Evolutionary conservation across 768 basidiomycete genomes (phyloP), one percentile per base, ranked within the genome.

Genomic region (Hemileccinum rubropunctum): DNA sequence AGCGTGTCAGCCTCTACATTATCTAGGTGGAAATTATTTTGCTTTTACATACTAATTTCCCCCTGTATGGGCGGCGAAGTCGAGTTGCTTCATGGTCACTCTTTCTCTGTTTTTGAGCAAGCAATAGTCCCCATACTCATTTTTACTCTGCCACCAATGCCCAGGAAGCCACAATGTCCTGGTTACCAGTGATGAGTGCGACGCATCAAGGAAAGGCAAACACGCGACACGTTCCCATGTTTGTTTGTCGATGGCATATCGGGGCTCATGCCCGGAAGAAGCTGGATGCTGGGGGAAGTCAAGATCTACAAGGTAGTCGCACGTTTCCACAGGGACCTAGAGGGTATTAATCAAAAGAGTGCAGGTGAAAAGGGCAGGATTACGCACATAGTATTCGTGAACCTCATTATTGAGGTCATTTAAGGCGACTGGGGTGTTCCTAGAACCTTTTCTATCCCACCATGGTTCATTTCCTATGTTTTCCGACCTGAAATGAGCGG

Each of bases 361-460:
- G 47, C 52, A 36, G 23, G 34, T 26, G 9, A 23, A 47, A 37
- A 37, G 45, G 28, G 28, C 9, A 30, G 28, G 18, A 52, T 28
- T 41, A 68, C 83, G 63, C 62, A 97, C 95, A 69, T 92, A 95
- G 56, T 84, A 85, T 35, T 81, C 82, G 0, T 66, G 60, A 56
- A 86, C 87, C 61, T 95, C 93, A 54, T 74, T 73, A 69, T 99
- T 99, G 49, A 89, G 66, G 61, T 97, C 94, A 66, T 99, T 99
- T 66, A 95, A 72, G 15, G 82, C 86, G 4, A 67, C 42, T 2
- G 89, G 84, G 8, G 83, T 70, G 34, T 69, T 68, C 45, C 78
- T 73, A 8, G 86, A 92, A 54, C 85, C 85, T 20, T 80, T 72
- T 55, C 84, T 54, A 48, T 64, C 58, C 52, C 59, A 59, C 63